Base-by-base conservation (phyloP, 1,284 basidiomycete species). In the Tylopilus sp. region DNA sequence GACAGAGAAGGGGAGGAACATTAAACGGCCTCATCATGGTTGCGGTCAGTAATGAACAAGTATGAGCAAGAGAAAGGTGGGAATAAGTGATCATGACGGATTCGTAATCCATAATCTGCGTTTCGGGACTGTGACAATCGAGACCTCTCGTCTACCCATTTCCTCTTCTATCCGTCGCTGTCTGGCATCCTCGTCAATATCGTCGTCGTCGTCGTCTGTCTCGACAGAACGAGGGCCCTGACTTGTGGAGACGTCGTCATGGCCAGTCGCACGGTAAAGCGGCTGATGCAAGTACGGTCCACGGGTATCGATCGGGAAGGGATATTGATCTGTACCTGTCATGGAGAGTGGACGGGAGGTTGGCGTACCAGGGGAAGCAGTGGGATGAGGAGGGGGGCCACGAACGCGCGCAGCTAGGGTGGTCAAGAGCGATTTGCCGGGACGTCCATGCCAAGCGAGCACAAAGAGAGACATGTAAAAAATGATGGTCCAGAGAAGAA, bases 91-190 rank as follows among this genome's bases (percentile, higher is more conserved):
- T 67, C 56, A 60, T 57, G 71, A 74, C 5, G 85, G 85, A 63
- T 89, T 89, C 46, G 79, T 75, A 42, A 89, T 76, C 74, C 79
- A 81, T 48, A 90, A 69, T 59, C 78, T 81, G 55, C 86, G 83
- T 62, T 78, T 83, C 25, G 88, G 87, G 31, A 89, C 81, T 13
- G 87, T 89, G 53, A 90, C 78, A 59, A 89, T 87, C 21, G 84
- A 86, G 26, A 90, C 85, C 55, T 89, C 85, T 46, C 86, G 76
- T 58, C 86, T 74, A 34, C 74, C 79, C 76, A 90, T 86, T 65
- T 89, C 87, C 49, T 85, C 81, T 64, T 89, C 87, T 36, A 89
- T 88, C 56, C 79, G 73, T 50, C 79, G 74, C 62, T 89, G 86
- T 49, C 81, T 73, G 19, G 79, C 76, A 48, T 84, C 79, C 54